Base-by-base conservation (phyloP, 306 rosid genomes). In the Fragaria iinumae region DNA sequence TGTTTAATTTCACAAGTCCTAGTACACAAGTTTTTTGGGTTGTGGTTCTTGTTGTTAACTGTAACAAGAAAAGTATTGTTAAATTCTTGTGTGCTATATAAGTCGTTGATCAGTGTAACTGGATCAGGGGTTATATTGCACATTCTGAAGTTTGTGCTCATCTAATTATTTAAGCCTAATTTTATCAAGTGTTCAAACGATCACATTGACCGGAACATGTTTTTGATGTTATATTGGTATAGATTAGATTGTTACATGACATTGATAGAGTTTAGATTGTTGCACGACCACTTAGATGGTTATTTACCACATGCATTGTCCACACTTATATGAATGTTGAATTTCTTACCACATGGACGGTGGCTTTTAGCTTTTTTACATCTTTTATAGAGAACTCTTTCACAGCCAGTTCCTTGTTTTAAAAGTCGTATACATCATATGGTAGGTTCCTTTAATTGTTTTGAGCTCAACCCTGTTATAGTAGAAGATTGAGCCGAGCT, bases 21-120 rank as follows among this genome's bases (percentile, higher is more conserved):
- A 69, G 59, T 45, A 16, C 44, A 29, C 13, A 72, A 32, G 52
- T 21, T 39, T 72, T 38, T 53, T 72, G 67, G 1, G 67, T 38
- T 55, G 21, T 72, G 67, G 23, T 72, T 47, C 14, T 32, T 71
- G 59, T 71, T 44, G n/a, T 49, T 50, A 72, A 39, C 67, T 39
- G 34, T n/a, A 71, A 32, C 21, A 71, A 29, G 39, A 32, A 53
- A 12, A n/a, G 36, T n/a, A 43, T 71, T 50, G 32, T 50, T 34
- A 71, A 9, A 36, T 34, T 69, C 41, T 29, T 65, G 66, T 72
- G 57, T 52, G 57, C 57, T 18, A 6, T 53, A 2, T 55, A 43
- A n/a, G 14, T 11, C 0, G 23, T 53, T 72, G 36, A 21, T n/a
- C 57, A 38, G 44, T n/a, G 49, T 72, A 20, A 52, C 48, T 11